phyloP scores from a whole-genome alignment of 768 basidiomycete species.

The Sutorius australiensis region DNA sequence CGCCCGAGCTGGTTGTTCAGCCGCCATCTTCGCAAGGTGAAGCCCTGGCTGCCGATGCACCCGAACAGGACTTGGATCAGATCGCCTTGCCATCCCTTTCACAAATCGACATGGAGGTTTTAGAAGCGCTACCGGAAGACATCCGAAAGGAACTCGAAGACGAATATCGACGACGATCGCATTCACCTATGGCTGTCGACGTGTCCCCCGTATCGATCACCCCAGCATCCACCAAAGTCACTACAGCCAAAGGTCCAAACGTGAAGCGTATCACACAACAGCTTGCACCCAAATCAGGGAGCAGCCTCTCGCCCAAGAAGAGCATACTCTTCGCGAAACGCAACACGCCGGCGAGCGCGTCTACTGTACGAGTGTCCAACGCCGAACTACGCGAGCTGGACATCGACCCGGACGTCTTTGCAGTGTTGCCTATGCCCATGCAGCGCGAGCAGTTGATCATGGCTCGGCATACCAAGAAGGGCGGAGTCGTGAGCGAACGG shows the following conservation, averaged over 20 bases:
- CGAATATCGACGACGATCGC: slow-evolving; percentile 62
- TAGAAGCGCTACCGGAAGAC: slow-evolving; percentile 67
- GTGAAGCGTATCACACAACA: slow-evolving; percentile 60
- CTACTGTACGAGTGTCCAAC: slow-evolving; percentile 45
- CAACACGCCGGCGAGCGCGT: slow-evolving; percentile 22
- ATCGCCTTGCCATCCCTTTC: slow-evolving; percentile 66
- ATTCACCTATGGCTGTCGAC: slow-evolving; percentile 39
- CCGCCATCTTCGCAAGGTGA: slow-evolving; percentile 35
- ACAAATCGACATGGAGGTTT: slow-evolving; percentile 68
- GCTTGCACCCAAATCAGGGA: slow-evolving; percentile 53
- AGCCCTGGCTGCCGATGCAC: slow-evolving; percentile 1
- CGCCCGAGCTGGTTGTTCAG: slow-evolving; percentile 26
- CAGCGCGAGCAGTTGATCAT: slow-evolving; percentile 73
- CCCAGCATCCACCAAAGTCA: slow-evolving; percentile 10
- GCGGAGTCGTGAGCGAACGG: slow-evolving; percentile 37
- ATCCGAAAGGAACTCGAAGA: slow-evolving; percentile 64
- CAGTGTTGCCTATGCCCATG: slow-evolving; percentile 55
- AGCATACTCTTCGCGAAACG: slow-evolving; percentile 37
- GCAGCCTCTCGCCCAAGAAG: slow-evolving; percentile 38
- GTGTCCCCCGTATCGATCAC: not conserved
- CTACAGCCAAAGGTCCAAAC: slow-evolving; percentile 37
- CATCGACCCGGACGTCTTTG: slow-evolving; percentile 74
- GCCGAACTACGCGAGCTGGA: slow-evolving; percentile 58
- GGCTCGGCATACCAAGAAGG: slow-evolving; percentile 47
- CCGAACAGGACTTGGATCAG: slow-evolving; percentile 7